Conservation (phyloP, 2,329 filamentous ascomycete species). For the Monascus ruber region DNA sequence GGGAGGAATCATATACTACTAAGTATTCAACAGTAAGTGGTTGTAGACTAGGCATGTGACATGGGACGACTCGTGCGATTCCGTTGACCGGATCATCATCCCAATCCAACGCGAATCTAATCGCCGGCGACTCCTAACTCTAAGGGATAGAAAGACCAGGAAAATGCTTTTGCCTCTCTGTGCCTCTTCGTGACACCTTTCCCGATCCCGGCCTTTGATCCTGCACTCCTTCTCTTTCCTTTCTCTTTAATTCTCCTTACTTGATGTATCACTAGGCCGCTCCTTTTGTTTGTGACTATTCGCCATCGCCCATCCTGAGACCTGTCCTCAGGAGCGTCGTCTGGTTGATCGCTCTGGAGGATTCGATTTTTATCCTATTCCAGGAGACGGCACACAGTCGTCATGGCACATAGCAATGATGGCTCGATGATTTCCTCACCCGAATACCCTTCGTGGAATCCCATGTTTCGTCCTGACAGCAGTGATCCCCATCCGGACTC, state of each 20-base stretch:
- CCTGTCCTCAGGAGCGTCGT: not conserved
- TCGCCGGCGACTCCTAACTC: not conserved
- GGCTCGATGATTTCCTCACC: constrained; percentile 3
- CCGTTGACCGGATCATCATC: too few species aligned
- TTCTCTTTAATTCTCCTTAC: not conserved
- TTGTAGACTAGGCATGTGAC: too few species aligned
- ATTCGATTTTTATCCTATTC: not conserved
- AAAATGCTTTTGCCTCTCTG: not conserved
- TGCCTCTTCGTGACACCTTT: not conserved
- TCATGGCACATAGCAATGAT: constrained; percentile 5
- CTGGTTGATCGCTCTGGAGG: not conserved
- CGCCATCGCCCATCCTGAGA: not conserved
- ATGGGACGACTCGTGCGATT: too few species aligned
- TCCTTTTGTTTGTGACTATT: not conserved
- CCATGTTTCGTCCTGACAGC: constrained; percentile 39
- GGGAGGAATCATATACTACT: too few species aligned
- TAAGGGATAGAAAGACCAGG: not conserved
- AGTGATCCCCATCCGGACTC: constrained; percentile 6
- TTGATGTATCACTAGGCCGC: not conserved
- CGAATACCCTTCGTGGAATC: constrained; percentile 41
- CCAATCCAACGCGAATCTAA: not conserved
- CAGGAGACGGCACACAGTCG: constrained; percentile 10
- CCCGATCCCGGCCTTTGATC: not conserved
- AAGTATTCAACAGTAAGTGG: too few species aligned
- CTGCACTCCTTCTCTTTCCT: not conserved